Evolutionary conservation across 2,329 filamentous ascomycete genomes (phyloP).

Genomic region (Emergomyces pasteurianus): DNA sequence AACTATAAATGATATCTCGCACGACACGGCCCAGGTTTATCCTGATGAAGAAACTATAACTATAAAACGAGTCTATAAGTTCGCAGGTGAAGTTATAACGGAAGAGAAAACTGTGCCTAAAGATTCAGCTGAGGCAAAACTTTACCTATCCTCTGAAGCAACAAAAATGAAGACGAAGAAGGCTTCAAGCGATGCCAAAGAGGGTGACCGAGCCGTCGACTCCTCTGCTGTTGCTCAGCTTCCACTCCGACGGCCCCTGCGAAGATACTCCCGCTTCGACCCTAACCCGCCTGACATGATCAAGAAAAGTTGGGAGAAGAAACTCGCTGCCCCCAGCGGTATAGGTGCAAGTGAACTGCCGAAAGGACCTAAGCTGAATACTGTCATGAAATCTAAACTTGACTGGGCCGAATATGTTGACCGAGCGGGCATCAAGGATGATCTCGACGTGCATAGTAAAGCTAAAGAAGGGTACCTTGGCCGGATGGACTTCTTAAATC

Average conservation of each 20-base stretch:
- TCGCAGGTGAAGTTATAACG: conserved; percentile 43
- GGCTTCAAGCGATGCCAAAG: conserved; percentile 9
- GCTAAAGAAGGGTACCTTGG: conserved; percentile 50
- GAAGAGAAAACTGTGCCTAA: conserved; percentile 43
- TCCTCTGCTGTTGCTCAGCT: conserved; percentile 11
- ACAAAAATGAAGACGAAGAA: conserved; percentile 25
- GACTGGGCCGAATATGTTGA: conserved; percentile 56
- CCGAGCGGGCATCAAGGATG: conserved; percentile 47
- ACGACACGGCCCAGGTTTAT: neutral
- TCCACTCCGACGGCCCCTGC: conserved; percentile 28
- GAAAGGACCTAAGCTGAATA: conserved; percentile 50
- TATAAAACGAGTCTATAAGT: conserved; percentile 46
- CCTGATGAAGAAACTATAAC: conserved; percentile 37
- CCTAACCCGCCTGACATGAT: conserved; percentile 33
- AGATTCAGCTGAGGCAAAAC: conserved; percentile 43
- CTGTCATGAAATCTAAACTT: conserved; percentile 53
- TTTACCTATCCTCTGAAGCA: conserved; percentile 34
- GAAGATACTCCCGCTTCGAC: conserved; percentile 35
- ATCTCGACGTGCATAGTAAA: conserved; percentile 49
- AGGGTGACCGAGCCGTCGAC: conserved; percentile 4
- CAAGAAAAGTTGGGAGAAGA: conserved; percentile 34
- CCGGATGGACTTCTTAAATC: conserved; percentile 50
- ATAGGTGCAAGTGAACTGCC: conserved; percentile 16
- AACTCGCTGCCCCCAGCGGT: conserved; percentile 17
- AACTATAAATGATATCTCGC: neutral